Conservation (phyloP, 495 filamentous ascomycete genomes). For the Penicillium cinerascens region DNA sequence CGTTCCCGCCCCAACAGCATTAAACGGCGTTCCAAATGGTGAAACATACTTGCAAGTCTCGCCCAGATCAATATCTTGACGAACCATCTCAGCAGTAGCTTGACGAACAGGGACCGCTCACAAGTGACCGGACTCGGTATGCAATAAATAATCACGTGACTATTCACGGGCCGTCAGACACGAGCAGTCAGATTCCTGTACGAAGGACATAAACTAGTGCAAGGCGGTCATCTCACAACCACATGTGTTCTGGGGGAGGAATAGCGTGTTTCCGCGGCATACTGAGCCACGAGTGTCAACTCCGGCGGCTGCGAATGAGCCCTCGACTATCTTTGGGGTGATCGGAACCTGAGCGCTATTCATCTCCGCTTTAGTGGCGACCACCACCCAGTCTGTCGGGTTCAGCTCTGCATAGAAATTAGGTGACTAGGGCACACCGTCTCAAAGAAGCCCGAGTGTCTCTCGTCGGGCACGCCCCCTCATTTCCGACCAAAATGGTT, state of each 20-base stretch:
- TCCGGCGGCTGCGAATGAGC: too few relatives aligned
- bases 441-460: not conserved
- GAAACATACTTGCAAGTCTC: not conserved
- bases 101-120: too few relatives aligned
- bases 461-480: not conserved
- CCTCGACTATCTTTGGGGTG: not conserved
- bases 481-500: not conserved
- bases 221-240: not conserved
- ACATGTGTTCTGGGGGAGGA: not conserved
- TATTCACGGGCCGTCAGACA: too few relatives aligned
- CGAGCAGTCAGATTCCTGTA: too few relatives aligned
- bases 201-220: not conserved
- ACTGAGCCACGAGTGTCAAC: not conserved
- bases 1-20: not conserved
- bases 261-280: not conserved
- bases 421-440: slow-evolving; percentile 5
- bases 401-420: not conserved
- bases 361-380: slow-evolving; percentile 19
- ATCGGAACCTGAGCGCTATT: slow-evolving; percentile 1
- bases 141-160: too few relatives aligned
- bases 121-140: too few relatives aligned
- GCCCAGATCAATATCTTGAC: not conserved
- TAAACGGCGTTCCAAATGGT: not conserved
- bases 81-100: not conserved
- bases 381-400: slow-evolving; percentile 11